Evolutionary conservation across 371 early-diverging fungal genomes (phyloP).

Genomic region (Enterospora canceri): DNA sequence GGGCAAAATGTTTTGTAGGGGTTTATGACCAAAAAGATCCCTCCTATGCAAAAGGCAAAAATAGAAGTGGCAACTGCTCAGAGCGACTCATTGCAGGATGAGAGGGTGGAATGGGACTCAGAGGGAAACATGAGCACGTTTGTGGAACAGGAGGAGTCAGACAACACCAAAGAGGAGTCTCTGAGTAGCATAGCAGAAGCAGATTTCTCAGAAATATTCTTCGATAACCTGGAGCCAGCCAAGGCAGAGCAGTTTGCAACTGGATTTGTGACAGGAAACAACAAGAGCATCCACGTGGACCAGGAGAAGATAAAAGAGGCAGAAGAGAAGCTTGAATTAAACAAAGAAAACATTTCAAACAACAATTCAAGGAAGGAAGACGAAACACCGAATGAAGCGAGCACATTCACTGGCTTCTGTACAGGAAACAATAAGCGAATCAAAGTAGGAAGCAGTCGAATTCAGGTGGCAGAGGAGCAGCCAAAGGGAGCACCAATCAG

Average conservation of each 20-base stretch:
- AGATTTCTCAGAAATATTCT: too few species aligned
- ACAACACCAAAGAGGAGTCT: not conserved
- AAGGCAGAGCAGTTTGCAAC: conserved; percentile 22
- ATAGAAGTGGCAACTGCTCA: too few species aligned
- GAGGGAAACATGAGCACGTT: not conserved
- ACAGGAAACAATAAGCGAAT: conserved; percentile 8
- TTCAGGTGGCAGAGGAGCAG: not conserved
- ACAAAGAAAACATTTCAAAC: conserved; percentile 3
- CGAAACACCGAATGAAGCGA: conserved; percentile 4
- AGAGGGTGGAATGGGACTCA: conserved; percentile 4
- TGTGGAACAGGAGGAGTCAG: not conserved
- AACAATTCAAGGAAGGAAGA: too few species aligned
- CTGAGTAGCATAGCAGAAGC: not conserved
- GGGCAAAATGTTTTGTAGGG: conserved; percentile 75
- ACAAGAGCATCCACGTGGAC: conserved; percentile 24
- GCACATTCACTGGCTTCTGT: not conserved
- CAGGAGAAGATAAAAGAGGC: not conserved
- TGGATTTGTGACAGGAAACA: conserved; percentile 43
- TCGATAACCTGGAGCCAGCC: not conserved
- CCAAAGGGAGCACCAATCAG: not conserved
- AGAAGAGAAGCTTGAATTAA: too few species aligned
- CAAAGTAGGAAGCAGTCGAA: not conserved
- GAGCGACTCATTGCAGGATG: too few species aligned
- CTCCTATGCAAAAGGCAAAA: too few species aligned
- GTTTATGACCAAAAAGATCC: conserved; percentile 78